A percentile compares a stretch with the other conserved stretches of the same genome.
phyloP scores from a whole-genome alignment of 306 rosid species.

The Spatholobus suberectus region DNA sequence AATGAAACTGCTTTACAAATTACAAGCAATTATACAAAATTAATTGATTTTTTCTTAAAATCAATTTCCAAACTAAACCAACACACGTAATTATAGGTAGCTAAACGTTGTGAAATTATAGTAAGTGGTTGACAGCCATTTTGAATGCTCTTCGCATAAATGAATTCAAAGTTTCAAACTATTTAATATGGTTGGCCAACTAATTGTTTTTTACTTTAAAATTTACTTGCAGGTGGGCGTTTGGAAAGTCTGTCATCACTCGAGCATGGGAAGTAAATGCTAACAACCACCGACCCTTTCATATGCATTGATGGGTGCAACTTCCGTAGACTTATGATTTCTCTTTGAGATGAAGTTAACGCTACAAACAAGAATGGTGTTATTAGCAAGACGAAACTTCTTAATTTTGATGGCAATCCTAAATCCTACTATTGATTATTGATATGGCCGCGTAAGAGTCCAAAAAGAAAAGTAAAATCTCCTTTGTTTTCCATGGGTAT shows the following conservation, averaged over 20 bases:
- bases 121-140: background rate
- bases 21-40: no score
- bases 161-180: background rate
- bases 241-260: background rate
- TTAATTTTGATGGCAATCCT: background rate
- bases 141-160: background rate
- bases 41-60: background rate
- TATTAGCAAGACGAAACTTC: background rate
- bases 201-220: background rate
- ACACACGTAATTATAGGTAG: background rate
- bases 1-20: no score
- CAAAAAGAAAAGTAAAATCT: no score
- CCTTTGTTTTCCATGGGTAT: no score
- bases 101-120: background rate
- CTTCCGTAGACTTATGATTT: background rate
- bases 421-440: no score
- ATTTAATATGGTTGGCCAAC: slow-evolving; percentile 45
- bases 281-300: slow-evolving; percentile 33
- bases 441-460: no score
- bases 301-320: background rate
- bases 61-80: background rate
- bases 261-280: slow-evolving; percentile 4
- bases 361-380: background rate
- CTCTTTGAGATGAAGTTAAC: background rate
- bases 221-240: background rate